These are phyloP conservation scores for Ganoderma sinense DNA, from an alignment of 1,284 basidiomycete genomes.

Conservation along the genomic window DNA sequence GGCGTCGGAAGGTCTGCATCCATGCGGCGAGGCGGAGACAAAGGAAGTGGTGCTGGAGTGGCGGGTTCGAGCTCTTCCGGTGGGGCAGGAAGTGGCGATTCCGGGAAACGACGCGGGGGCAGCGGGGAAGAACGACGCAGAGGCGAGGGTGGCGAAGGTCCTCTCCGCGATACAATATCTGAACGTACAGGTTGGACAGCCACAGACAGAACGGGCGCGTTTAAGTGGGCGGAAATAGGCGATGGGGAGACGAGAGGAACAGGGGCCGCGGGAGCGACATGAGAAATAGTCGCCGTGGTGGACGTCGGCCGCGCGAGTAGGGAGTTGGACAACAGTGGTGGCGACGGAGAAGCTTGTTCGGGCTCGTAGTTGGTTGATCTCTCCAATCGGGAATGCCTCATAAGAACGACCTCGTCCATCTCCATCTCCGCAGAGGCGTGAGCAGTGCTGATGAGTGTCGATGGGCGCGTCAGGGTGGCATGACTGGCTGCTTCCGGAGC, in stretches of 20 bases:
- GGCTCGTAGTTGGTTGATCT: slow-evolving; percentile 14
- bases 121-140: slow-evolving; percentile 23
- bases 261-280: slow-evolving; percentile 11
- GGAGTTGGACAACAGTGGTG: slow-evolving; percentile 27
- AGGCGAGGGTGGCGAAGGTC: slow-evolving; percentile 21
- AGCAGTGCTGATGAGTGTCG: slow-evolving; percentile 13
- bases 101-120: slow-evolving; percentile 2
- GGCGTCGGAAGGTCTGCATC: slow-evolving; percentile 28
- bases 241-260: slow-evolving; percentile 22
- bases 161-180: slow-evolving; percentile 19
- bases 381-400: slow-evolving; percentile 15
- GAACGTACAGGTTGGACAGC: slow-evolving; percentile 16
- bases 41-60: slow-evolving; percentile 26
- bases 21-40: slow-evolving; percentile 26
- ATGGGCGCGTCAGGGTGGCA: slow-evolving; percentile 10
- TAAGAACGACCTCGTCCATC: slow-evolving; percentile 23
- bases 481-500: slow-evolving; percentile 2
- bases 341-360: slow-evolving; percentile 26
- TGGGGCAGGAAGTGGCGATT: slow-evolving; percentile 11
- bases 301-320: slow-evolving; percentile 29
- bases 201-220: slow-evolving; percentile 9
- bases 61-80: slow-evolving; percentile 21
- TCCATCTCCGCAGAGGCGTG: slow-evolving; percentile 17
- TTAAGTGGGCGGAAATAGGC: slow-evolving; percentile 22
- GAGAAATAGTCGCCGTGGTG: slow-evolving; percentile 22